Percentiles rank a stretch among this genome's conserved stretches.
Conservation (phyloP, 345 rosid species). For the Syzygium aqueum region DNA sequence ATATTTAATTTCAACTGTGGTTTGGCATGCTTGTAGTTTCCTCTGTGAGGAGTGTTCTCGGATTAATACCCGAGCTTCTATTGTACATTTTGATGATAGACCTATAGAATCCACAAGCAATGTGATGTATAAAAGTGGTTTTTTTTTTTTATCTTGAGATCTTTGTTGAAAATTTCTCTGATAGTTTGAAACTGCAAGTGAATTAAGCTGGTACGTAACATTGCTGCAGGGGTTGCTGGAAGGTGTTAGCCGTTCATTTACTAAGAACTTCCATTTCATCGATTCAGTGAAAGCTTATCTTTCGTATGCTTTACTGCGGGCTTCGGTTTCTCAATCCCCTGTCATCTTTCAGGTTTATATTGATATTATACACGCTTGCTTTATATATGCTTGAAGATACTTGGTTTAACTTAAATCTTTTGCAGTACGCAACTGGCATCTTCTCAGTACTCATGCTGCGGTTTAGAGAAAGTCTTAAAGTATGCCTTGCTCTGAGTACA, state of each 20-base stretch:
- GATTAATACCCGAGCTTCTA: not conserved
- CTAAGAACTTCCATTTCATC: constrained; percentile 90
- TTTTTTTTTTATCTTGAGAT: not conserved
- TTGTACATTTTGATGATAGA: not conserved
- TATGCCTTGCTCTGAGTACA: constrained; percentile 24
- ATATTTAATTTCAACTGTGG: not conserved
- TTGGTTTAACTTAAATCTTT: constrained; percentile 9
- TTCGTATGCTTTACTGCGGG: constrained; percentile 90
- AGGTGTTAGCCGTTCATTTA: constrained; percentile 91
- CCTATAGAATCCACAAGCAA: not conserved
- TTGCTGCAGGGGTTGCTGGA: constrained; percentile 78
- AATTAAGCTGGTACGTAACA: not conserved
- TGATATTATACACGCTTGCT: constrained; percentile 7
- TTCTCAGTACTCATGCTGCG: constrained; percentile 85
- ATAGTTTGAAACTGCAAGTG: not conserved
- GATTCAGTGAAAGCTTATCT: constrained; percentile 98
- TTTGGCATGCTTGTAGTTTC: not conserved
- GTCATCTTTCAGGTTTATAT: constrained; percentile 82
- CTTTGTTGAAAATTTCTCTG: not conserved
- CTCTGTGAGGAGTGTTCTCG: not conserved
- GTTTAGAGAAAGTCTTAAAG: constrained; percentile 95
- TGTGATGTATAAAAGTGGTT: not conserved
- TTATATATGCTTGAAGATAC: not conserved
- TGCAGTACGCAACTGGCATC: constrained; percentile 97
- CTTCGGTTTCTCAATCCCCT: constrained; percentile 86